Base-by-base conservation (phyloP, 202 grass and related monocot genomes). In the Cymbopogon flexuosus region DNA sequence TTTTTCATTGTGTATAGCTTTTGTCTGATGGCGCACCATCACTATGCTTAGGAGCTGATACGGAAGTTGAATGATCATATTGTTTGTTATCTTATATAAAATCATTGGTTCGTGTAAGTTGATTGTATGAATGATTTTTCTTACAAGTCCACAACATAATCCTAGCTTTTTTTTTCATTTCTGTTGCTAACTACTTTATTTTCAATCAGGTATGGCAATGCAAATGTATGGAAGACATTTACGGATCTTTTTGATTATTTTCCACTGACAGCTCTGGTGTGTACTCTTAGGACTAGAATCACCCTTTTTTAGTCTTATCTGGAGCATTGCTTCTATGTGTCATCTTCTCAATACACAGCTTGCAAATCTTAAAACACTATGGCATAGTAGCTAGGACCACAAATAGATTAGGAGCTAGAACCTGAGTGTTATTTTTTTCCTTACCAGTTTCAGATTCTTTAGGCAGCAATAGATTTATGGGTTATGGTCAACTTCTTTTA, bases 161-260 rank as follows among this genome's bases (percentile, higher is more conserved):
- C 12, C 8, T 81, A 21, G 15, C 16, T 33, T 71, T 24, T 34
- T 34, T 1, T 72, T 33, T 61, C 13, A 30, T 76, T 73, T 68
- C 22, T 84, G 51, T 61, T 84, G 13, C 61, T 84, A 11, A 78
- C 52, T 52, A 0, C 87, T 85, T 36, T 40, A 5, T 87, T 41
- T 79, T 36, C 49, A 88, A 66, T 39, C 87, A 97, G 94, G 87
- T 97, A 97, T 52, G 94, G 94, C 45, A 97, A 89, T 78, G 94
- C 94, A 65, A 94, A 92, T 80, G 89, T 97, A 49, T 97, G 94
- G 94, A 97, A 97, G 85, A 92, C 81, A 73, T 97, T 97, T 69
- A 97, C 94, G 6, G 94, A 97, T 76, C 91, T 97, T 59, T 97
- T 97, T 85, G 94, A 97, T 83, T 97, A 94, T 82, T 97, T 97